phyloP scores from a whole-genome alignment of 495 filamentous ascomycete species.

The Jackrogersella minutella region DNA sequence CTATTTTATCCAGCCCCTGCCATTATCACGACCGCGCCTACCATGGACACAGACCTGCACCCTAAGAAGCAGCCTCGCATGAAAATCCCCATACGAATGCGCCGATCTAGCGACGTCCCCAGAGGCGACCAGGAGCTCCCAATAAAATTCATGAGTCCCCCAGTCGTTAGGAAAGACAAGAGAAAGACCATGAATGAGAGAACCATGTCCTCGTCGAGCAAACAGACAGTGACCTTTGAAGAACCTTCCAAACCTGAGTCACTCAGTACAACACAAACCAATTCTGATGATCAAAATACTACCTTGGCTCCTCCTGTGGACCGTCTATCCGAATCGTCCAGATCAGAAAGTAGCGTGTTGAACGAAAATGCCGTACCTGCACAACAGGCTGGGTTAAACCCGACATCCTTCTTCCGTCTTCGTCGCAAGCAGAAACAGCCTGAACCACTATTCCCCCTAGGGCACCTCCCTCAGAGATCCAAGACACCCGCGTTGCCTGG shows the following conservation, averaged over 20 bases:
- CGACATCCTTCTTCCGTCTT: conserved; percentile 80
- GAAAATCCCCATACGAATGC: conserved; percentile 55
- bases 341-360: conserved; percentile 86
- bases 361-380: conserved; percentile 74
- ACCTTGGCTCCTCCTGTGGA: conserved; percentile 72
- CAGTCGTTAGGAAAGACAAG: conserved; percentile 49
- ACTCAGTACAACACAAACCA: conserved; percentile 64
- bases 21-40: conserved; percentile 94
- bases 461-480: conserved; percentile 76
- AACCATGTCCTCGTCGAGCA: conserved; percentile 53
- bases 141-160: conserved; percentile 22
- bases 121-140: conserved; percentile 47
- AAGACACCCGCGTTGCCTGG: conserved; percentile 42
- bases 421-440: conserved; percentile 80
- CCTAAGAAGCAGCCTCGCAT: conserved; percentile 63
- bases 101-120: conserved; percentile 53
- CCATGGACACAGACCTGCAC: conserved; percentile 62
- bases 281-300: conserved; percentile 71
- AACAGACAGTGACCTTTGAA: conserved; percentile 67
- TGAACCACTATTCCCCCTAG: conserved; percentile 74
- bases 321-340: conserved; percentile 88
- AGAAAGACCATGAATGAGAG: conserved; percentile 50
- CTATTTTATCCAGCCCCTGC: conserved; percentile 68
- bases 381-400: conserved; percentile 67
- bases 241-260: conserved; percentile 69